Base-by-base conservation (phyloP, 768 basidiomycete genomes). In the Clathrus columnatus region DNA sequence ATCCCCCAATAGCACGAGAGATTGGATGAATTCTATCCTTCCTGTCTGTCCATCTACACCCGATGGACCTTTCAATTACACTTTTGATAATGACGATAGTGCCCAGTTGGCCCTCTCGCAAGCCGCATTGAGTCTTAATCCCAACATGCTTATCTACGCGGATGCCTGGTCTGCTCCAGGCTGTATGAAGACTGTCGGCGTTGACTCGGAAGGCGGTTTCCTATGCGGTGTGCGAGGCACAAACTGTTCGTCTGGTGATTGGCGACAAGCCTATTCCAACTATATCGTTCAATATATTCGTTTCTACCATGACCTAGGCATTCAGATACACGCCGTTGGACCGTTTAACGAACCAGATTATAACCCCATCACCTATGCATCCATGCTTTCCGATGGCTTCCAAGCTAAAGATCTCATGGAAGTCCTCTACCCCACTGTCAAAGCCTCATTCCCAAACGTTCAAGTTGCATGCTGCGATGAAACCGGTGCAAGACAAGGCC, bases 151-250 rank as follows among this genome's bases (percentile, higher is more conserved):
- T 16, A 32, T 58, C 52, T 58, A 58, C 43, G 57, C 57, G 20
- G 52, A 58, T 45, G 57, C 57, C 11, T 58, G 57, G 57, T 53
- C 51, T 41, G 57, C 57, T 7, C 57, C 57, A 2, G 57, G 57
- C 14, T 58, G 52, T 26, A 58, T 58, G 57, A 58, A 58, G 51
- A 58, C 57, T 16, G 54, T 53, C 32, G 57, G 57, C 1, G 10
- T 47, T 11, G 44, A 58, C 32, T 27, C 32, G 0, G 49, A 58
- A 36, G 57, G 51, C 41, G 57, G 57, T 1, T 48, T 27, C 0
- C 44, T 58, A 17, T 58, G 57, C 27, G 57, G 57, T 17, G 57
- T 58, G 17, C 52, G 48, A 26, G 57, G 57, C 46, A 47, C 48
- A 21, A 58, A 44, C 1, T 58, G 57, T 46, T n/a, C 57, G 20